Evolutionary conservation across 148 eudicot species (phyloP), one percentile per base, ranked within the genome.

Genomic region (Drosera capensis): DNA sequence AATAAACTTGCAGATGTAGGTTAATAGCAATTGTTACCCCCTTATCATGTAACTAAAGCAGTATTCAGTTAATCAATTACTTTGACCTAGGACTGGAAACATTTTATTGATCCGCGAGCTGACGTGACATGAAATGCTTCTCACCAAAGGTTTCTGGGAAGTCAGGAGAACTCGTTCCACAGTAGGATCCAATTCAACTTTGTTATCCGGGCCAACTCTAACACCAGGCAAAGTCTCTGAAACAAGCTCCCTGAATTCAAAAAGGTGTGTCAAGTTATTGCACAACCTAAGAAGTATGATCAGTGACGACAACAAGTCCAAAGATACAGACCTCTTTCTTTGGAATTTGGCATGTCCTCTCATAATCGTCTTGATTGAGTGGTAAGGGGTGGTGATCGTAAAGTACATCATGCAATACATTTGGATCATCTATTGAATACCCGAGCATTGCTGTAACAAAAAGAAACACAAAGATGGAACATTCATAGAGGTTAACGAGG

Each of bases 211-310:
- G 17, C 75, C 49, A 15, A 84, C 85, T 29, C 54, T 43, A 12
- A 90, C 82, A 21, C 99, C 99, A 23, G 61, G 59, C 7, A n/a
- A 90, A 46, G 49, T 90, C 61, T 43, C 95, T 64, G 24, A 78
- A 90, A 43, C 78, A 78, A 40, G 97, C 95, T 5, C 93, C 99
- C 97, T 90, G 52, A 43, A 40, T n/a, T n/a, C n/a, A n/a, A 22
- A 25, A 29, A 20, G 17, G 2, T 34, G 13, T 11, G 9, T 9
- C 40, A 15, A 26, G 15, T 37, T 15, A 20, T 2, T 5, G n/a
- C 21, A 25, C 2, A n/a, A n/a, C n/a, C n/a, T n/a, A n/a, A n/a
- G n/a, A n/a, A n/a, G n/a, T n/a, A n/a, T n/a, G n/a, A n/a, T n/a
- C n/a, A n/a, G n/a, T n/a, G n/a, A n/a, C n/a, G n/a, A n/a, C n/a